A percentile compares a stretch with the other conserved stretches of the same genome.
Evolutionary conservation across 73 alveolate genomes (phyloP).

Genomic region (Symbiodinium pilosum): DNA sequence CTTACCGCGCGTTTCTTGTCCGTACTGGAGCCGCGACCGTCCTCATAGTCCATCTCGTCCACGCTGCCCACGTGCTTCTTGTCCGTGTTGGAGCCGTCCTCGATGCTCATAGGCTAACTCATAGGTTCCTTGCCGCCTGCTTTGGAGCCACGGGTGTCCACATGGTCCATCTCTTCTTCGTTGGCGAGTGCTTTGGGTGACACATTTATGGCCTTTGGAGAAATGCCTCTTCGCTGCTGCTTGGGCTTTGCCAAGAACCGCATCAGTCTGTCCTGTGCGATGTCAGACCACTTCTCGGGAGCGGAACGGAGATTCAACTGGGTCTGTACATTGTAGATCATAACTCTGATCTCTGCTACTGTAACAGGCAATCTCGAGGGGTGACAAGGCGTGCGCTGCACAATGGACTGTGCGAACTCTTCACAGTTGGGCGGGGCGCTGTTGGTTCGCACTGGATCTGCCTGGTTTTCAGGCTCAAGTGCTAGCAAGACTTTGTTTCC

Average conservation of each 20-base stretch:
- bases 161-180: background rate
- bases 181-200: background rate
- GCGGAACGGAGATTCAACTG: background rate
- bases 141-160: too few relatives aligned
- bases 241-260: background rate
- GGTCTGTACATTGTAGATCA: background rate
- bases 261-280: background rate
- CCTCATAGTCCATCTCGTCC: too few relatives aligned
- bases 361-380: background rate
- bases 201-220: background rate
- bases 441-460: background rate
- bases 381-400: background rate
- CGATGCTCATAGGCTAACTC: too few relatives aligned
- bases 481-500: background rate
- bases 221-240: background rate
- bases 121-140: too few relatives aligned
- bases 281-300: background rate
- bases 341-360: background rate
- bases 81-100: too few relatives aligned
- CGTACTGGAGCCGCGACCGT: too few relatives aligned
- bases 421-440: background rate
- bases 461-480: background rate
- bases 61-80: too few relatives aligned
- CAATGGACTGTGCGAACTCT: background rate
- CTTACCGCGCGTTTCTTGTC: too few relatives aligned